These are phyloP conservation scores for Saksenaea oblongispora DNA, from an alignment of 371 early-diverging fungal species.

Conservation along the genomic window DNA sequence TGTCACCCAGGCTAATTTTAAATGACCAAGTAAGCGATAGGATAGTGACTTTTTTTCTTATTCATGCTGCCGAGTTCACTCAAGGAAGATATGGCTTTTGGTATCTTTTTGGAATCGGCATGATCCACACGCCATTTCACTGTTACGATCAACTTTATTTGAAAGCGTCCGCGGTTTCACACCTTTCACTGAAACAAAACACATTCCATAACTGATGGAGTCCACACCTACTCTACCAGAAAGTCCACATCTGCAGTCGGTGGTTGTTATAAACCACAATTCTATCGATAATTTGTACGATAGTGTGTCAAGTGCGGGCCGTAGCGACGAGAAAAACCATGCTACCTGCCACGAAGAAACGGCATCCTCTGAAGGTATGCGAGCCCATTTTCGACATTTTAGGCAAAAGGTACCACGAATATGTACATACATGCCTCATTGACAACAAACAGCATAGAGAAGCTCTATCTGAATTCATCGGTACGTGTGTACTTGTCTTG, in stretches of 20 bases:
- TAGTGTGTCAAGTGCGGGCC: neutral
- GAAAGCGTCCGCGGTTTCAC: neutral
- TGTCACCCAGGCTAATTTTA: neutral
- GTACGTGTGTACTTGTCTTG: constrained; percentile 70
- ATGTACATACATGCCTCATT: neutral
- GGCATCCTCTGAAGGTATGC: neutral
- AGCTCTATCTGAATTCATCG: constrained; percentile 81
- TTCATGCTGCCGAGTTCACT: neutral
- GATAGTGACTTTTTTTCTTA: neutral
- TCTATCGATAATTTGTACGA: neutral
- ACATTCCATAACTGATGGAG: neutral
- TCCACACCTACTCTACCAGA: neutral
- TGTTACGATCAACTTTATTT: neutral
- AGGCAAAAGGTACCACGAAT: neutral
- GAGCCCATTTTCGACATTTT: neutral
- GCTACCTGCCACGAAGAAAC: neutral
- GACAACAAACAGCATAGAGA: constrained; percentile 52
- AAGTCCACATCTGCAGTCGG: neutral
- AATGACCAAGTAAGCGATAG: neutral
- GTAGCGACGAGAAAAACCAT: neutral
- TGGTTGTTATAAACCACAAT: neutral
- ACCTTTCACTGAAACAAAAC: neutral
- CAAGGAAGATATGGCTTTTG: neutral
- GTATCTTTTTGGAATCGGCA: neutral
- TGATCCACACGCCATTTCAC: neutral